phyloP scores from a whole-genome alignment of 2,329 filamentous ascomycete genomes.

The Trichophaea hybrida region DNA sequence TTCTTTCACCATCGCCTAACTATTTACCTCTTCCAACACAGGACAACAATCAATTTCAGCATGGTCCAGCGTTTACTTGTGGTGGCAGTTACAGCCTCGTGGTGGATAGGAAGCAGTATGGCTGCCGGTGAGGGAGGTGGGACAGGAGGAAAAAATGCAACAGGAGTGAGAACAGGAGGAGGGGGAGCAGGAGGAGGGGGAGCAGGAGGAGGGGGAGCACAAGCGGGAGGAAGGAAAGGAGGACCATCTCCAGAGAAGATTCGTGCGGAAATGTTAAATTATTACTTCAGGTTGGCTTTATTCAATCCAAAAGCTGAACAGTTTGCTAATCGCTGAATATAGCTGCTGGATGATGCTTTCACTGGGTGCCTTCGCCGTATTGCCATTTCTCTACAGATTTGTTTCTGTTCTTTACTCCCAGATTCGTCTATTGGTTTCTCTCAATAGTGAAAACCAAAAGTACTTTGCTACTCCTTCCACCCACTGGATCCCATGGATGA shows the following conservation, averaged over 20 bases:
- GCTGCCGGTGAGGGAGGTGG: no score
- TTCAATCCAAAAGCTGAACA: neutral
- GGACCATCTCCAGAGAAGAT: neutral
- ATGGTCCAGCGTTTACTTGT: no score
- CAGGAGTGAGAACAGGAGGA: no score
- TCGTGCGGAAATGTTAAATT: neutral
- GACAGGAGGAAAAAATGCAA: no score
- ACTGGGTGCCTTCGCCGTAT: slow-evolving; percentile 14
- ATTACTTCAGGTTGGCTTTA: neutral
- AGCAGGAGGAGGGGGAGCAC: neutral
- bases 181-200: no score
- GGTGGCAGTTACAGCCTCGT: no score
- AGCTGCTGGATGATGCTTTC: slow-evolving; percentile 20
- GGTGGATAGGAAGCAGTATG: no score
- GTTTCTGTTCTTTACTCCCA: slow-evolving; percentile 12
- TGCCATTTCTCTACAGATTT: slow-evolving; percentile 19
- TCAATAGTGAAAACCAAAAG: slow-evolving; percentile 63
- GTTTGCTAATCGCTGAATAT: slow-evolving; percentile 6
- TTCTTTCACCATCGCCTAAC: no score
- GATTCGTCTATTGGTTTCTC: slow-evolving; percentile 43
- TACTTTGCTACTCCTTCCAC: slow-evolving; percentile 54
- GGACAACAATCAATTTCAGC: no score
- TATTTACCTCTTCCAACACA: no score
- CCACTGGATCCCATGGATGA: slow-evolving; percentile 43
- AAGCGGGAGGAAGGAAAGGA: neutral